Percentiles rank a stretch among this genome's conserved stretches.
Conservation (phyloP, 768 basidiomycete species). For the Termitomyces sp. region DNA sequence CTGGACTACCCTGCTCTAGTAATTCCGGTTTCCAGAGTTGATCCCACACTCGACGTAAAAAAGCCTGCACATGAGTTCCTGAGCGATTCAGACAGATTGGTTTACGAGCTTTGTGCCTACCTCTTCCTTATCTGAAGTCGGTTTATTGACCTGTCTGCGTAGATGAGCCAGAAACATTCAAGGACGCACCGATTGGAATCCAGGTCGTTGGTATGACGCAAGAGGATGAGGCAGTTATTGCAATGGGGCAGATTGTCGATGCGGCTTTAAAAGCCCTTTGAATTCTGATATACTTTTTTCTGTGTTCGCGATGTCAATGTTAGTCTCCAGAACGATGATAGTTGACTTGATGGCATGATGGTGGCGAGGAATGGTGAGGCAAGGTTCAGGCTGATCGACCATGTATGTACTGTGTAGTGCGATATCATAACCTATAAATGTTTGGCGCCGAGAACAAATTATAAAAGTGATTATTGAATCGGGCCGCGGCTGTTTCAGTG, state of each 20-base stretch:
- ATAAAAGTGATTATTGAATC: not conserved
- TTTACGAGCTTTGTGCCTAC: not conserved
- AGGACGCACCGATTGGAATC: conserved; percentile 56
- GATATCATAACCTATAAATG: no score
- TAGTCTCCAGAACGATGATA: no score
- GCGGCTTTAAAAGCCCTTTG: conserved; percentile 36
- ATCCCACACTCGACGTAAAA: conserved; percentile 49
- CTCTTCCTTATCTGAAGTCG: conserved; percentile 10
- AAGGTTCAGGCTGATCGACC: not conserved
- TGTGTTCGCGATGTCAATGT: not conserved
- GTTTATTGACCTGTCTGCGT: not conserved
- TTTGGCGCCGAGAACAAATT: no score
- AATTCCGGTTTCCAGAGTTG: conserved; percentile 64
- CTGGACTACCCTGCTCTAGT: conserved; percentile 63
- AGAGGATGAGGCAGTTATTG: conserved; percentile 75
- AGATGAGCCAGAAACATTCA: conserved; percentile 55
- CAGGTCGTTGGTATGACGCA: conserved; percentile 67
- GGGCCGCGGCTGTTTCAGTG: no score
- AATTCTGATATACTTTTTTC: not conserved
- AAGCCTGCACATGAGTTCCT: conserved; percentile 7
- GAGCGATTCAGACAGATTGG: not conserved
- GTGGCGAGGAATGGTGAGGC: not conserved
- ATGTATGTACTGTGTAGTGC: not conserved
- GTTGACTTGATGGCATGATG: no score
- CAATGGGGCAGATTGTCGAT: conserved; percentile 59